A percentile compares a stretch with the other conserved stretches of the same genome.
phyloP scores from a whole-genome alignment of 2,329 filamentous ascomycete genomes.

The Penicillium thymicola region DNA sequence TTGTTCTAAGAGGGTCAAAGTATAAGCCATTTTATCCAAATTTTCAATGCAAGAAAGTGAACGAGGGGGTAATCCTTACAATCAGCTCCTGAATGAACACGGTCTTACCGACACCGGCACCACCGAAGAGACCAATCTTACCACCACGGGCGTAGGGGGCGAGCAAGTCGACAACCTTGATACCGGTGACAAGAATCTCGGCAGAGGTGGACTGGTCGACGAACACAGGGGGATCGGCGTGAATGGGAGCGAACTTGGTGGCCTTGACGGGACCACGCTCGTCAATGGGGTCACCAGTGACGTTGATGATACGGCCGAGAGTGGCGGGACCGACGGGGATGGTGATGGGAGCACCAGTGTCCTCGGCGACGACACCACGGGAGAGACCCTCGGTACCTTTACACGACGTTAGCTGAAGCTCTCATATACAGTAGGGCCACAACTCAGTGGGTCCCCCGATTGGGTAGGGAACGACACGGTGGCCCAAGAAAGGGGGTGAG shows the following conservation, averaged over 20 bases:
- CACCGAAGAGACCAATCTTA: conserved; percentile 99
- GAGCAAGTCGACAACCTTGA: conserved; percentile 99
- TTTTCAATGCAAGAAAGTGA: too few species aligned
- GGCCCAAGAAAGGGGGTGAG: conserved; percentile 15
- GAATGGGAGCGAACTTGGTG: conserved; percentile 82
- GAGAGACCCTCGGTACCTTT: conserved; percentile 98
- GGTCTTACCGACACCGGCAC: conserved; percentile 99
- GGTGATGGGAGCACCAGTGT: conserved; percentile 93
- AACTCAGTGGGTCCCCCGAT: conserved; percentile 19
- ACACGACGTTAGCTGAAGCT: conserved; percentile 19
- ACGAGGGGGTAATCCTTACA: conserved; percentile 47
- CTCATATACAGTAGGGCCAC: conserved; percentile 6
- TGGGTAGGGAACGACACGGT: conserved; percentile 21
- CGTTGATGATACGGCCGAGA: conserved; percentile 99
- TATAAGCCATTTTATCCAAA: background rate
- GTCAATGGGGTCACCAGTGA: conserved; percentile 99
- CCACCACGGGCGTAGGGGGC: conserved; percentile 99
- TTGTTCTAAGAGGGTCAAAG: conserved; percentile 67
- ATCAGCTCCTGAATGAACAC: conserved; percentile 99
- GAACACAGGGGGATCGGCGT: conserved; percentile 90
- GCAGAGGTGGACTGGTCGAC: conserved; percentile 92
- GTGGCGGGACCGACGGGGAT: conserved; percentile 92
- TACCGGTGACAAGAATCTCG: conserved; percentile 97
- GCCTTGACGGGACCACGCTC: conserved; percentile 98
- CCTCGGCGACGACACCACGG: conserved; percentile 77